Base-by-base conservation (phyloP, 106 monocot species). In the Acanthochlamys bracteata region DNA sequence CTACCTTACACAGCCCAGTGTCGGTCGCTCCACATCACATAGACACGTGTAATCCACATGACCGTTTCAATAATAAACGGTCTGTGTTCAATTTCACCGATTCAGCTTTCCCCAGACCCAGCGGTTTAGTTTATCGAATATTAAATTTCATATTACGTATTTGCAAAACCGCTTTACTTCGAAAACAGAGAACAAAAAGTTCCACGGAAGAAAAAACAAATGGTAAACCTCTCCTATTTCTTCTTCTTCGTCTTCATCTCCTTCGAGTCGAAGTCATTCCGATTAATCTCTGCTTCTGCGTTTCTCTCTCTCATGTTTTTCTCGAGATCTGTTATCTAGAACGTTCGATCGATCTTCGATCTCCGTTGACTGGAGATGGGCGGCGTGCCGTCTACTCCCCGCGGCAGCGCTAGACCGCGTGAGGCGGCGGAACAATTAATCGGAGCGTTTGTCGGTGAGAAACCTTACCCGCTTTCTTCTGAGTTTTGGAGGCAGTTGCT, bases 401-500 rank as follows among this genome's bases (percentile, higher is more conserved):
- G 78, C 26, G 42, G 62, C 40, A 47, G 64, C 13, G 64, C 53
- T 57, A 59, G 66, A 74, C 67, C 79, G 61, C 49, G 39, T 66
- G 82, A 80, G 2, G 61, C 66, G 63, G 82, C 72, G 64, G 96
- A 98, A 79, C 75, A 83, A 16, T 64, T 85, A 71, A 88, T 98
- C 69, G 79, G 78, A 9, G 78, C 74, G 22, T 79, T 98, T 68
- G 83, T 98, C 39, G 96, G 96, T 10, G 76, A 77, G 45, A 75
- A 80, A 63, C 65, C 91, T 49, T 88, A 83, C 74, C 96, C 96
- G 19, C 69, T 98, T 59, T 66, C 82, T 11, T 91, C 88, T 17
- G 91, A 91, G 59, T 81, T 91, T 65, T 98, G 96, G 96, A 49
- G 69, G 66, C 77, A 81, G 80, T 80, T 98, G 53, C 87, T 98